phyloP scores from a whole-genome alignment of 768 basidiomycete species.

The Leccinum incarnatum region DNA sequence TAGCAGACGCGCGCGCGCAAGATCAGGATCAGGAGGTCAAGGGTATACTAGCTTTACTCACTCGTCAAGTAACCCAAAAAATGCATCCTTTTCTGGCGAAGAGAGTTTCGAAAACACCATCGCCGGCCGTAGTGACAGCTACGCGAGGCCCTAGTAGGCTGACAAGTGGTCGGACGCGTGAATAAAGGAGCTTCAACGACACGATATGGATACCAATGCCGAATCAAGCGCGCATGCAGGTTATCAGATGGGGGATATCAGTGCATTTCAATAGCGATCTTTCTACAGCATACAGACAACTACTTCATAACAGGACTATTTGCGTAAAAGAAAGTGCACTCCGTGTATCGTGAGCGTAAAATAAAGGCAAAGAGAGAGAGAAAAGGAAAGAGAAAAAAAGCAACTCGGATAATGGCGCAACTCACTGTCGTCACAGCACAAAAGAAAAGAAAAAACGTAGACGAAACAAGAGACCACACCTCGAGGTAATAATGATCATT shows the following conservation, averaged over 20 bases:
- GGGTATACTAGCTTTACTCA: slow-evolving; percentile 27
- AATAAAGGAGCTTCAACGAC: not conserved
- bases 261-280: slow-evolving; percentile 13
- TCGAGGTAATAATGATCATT: slow-evolving; percentile 27
- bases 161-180: not conserved
- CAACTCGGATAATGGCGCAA: slow-evolving; percentile 1
- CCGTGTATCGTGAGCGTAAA: slow-evolving; percentile 17
- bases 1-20: not conserved
- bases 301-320: slow-evolving; percentile 25
- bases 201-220: not conserved
- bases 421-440: slow-evolving; percentile 6
- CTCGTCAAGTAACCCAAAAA: slow-evolving; percentile 81
- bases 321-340: slow-evolving; percentile 17
- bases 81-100: slow-evolving; percentile 71
- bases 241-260: slow-evolving; percentile 4
- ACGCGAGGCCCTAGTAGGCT: too few relatives aligned
- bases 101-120: slow-evolving; percentile 77
- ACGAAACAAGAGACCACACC: slow-evolving; percentile 22
- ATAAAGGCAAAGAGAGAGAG: slow-evolving; percentile 3
- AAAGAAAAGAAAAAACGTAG: slow-evolving; percentile 1
- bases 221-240: not conserved
- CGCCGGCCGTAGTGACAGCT: not conserved
- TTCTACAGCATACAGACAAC: slow-evolving; percentile 34
- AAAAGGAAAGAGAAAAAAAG: not conserved
- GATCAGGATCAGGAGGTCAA: not conserved